Base-by-base conservation (phyloP, 2,329 filamentous ascomycete species). In the Coniochaeta sp. region DNA sequence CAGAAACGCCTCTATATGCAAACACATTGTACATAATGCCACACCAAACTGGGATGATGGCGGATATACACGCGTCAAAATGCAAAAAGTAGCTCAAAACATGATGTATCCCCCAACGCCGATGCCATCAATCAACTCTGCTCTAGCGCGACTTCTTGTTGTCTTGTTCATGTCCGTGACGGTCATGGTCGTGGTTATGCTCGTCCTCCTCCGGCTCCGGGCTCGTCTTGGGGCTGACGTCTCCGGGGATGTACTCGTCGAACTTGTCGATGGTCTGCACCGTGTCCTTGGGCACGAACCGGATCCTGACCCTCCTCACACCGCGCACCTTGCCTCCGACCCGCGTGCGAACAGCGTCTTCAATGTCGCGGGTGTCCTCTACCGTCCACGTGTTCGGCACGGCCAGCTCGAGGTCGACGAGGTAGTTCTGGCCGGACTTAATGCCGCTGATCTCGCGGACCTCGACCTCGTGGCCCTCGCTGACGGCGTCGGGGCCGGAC, bases 371-470 rank as follows among this genome's bases (percentile, higher is more conserved):
- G 7, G 85, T 81, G 51, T 87, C 80, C 51, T 84, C 81, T 6
- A 99, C 74, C 0, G 87, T 87, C 87, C 88, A 95, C 30, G 74
- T 72, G 20, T 77, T 79, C 0, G 92, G 90, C 14, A 95, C 88
- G 2, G 82, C 87, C 55, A 97, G 71, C 67, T 96, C 91, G 7
- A 99, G 68, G 60, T 97, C 94, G 60, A 97, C 85, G 27, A 97
- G 76, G 66, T 95, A 96, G 71, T 96, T 99, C 68, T 96, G 94
- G 28, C 94, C 94, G 3, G 90, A 94, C 71, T 99, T 99, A 69
- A 96, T 80, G 51, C 94, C 94, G 57, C 90, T 87, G 3, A 97
- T 80, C 42, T 89, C 86, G 42, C 86, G 81, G 45, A 96, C 71
- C 62, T 89, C 82, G 8, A 91, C 77, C 51, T 83, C 71, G 47